Conservation (phyloP, 495 filamentous ascomycete species). For the Hypomontagnella submonticulosa region DNA sequence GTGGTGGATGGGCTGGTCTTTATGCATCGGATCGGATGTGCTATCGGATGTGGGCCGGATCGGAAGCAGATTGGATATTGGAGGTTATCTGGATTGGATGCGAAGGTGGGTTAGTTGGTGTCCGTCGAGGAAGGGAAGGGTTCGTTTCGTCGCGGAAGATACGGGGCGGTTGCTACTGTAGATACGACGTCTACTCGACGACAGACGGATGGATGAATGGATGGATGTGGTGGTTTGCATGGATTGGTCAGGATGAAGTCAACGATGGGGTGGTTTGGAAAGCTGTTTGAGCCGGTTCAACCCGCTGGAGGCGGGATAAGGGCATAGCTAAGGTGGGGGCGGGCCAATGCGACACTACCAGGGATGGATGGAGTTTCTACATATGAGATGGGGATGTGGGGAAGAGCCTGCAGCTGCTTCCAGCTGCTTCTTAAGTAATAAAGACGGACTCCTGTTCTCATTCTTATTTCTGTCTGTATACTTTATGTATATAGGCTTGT, state of each 20-base stretch:
- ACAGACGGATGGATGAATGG: constrained; percentile 5
- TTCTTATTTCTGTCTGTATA: not conserved
- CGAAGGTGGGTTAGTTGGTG: no score
- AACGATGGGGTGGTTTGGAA: not conserved
- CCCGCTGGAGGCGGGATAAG: constrained; percentile 19
- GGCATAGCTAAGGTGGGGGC: constrained; percentile 16
- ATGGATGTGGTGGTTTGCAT: not conserved
- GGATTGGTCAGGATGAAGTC: constrained; percentile 34
- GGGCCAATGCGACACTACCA: constrained; percentile 20
- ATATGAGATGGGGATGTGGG: not conserved
- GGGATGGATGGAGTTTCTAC: not conserved
- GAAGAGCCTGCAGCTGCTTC: constrained; percentile 3
- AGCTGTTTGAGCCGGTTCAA: constrained; percentile 41
- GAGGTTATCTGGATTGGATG: no score
- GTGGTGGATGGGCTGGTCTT: constrained; percentile 63
- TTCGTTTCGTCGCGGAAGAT: not conserved
- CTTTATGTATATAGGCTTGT: no score
- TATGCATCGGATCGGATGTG: constrained; percentile 29
- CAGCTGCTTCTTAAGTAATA: constrained; percentile 3
- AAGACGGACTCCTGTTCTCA: not conserved
- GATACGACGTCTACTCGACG: not conserved
- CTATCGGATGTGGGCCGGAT: constrained; percentile 5
- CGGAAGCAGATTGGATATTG: not conserved
- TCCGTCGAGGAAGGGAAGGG: no score
- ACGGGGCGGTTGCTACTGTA: constrained; percentile 12